These are phyloP conservation scores for Ambrosia trifida DNA, from an alignment of 129 eudicot genomes.

Conservation along the genomic window DNA sequence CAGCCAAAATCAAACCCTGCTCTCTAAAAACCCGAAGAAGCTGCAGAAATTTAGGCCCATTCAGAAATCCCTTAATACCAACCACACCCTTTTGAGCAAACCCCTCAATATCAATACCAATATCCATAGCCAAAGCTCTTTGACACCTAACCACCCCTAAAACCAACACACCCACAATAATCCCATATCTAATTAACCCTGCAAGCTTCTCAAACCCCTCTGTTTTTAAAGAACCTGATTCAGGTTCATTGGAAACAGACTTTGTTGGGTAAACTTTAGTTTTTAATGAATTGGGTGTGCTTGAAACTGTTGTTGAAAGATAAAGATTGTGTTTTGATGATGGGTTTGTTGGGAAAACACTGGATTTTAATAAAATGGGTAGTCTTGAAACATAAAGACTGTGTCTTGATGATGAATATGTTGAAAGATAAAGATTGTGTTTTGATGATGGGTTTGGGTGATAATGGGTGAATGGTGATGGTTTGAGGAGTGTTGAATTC, in stretches of 20 bases:
- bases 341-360: conserved; percentile 15
- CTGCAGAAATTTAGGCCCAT: conserved; percentile 52
- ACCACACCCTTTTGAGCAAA: conserved; percentile 37
- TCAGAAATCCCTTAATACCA: conserved; percentile 41
- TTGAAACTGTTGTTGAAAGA: conserved; percentile 7
- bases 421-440: background rate
- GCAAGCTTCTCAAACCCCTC: conserved; percentile 22
- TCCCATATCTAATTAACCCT: conserved; percentile 44
- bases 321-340: conserved; percentile 12
- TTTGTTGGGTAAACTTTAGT: conserved; percentile 23
- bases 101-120: conserved; percentile 35
- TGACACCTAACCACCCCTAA: conserved; percentile 50
- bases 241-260: background rate
- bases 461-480: conserved; percentile 25
- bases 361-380: background rate
- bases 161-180: conserved; percentile 44
- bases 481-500: conserved; percentile 38
- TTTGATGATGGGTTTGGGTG: background rate
- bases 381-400: conserved; percentile 24
- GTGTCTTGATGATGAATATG: background rate
- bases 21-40: conserved; percentile 52
- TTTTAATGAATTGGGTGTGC: background rate
- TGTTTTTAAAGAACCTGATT: conserved; percentile 1
- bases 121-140: conserved; percentile 48
- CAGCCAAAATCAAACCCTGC: conserved; percentile 67